Conservation (phyloP, 2,329 filamentous ascomycete species). For the Verruconis gallopava region DNA sequence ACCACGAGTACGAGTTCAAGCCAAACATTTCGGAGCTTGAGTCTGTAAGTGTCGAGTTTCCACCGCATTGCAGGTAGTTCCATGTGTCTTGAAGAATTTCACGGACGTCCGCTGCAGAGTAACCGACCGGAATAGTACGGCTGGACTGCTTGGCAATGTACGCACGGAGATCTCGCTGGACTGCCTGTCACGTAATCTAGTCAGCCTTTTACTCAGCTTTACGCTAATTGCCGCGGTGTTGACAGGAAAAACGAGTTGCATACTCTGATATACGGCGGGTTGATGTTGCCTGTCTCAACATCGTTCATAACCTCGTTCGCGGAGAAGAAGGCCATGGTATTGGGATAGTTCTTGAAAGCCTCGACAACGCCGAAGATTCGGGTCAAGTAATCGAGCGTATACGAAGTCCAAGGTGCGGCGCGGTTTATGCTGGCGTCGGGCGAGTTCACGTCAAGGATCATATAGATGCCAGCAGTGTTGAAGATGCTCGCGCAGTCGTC, state of each 20-base stretch:
- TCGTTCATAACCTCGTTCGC: conserved; percentile 59
- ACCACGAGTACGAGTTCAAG: conserved; percentile 64
- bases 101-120: conserved; percentile 64
- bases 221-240: no score
- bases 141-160: conserved; percentile 48
- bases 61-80: conserved; percentile 58
- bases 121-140: conserved; percentile 52
- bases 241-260: conserved; percentile 15
- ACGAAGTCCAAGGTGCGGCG: conserved; percentile 28
- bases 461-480: conserved; percentile 53
- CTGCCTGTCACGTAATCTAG: conserved; percentile 33
- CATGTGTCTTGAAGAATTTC: conserved; percentile 59
- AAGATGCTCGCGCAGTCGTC: conserved; percentile 51
- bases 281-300: conserved; percentile 31
- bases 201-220: no score
- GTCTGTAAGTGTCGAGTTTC: conserved; percentile 33
- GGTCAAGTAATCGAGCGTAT: conserved; percentile 41
- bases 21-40: conserved; percentile 64
- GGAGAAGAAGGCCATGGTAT: conserved; percentile 53
- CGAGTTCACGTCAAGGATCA: conserved; percentile 53
- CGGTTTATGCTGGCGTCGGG: conserved; percentile 46
- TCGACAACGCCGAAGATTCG: conserved; percentile 52
- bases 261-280: conserved; percentile 45
- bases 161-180: conserved; percentile 54
- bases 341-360: conserved; percentile 53